A percentile compares a stretch with the other conserved stretches of the same genome.
Conservation (phyloP, 2,329 filamentous ascomycete species). For the Xylariales sp. region DNA sequence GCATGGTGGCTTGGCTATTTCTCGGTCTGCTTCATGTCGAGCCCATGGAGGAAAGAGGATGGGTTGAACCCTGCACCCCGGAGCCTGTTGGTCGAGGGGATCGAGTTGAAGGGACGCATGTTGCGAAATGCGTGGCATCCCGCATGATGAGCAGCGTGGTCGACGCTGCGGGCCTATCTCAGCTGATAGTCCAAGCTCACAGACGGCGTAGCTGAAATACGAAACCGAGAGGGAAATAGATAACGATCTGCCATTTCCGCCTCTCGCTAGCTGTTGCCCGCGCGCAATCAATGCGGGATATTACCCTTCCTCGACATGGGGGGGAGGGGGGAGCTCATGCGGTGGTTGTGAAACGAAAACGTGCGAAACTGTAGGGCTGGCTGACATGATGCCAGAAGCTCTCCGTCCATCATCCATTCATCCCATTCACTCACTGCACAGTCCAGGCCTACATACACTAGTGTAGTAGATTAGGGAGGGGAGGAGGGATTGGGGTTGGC, state of each 20-base stretch:
- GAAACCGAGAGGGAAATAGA: slow-evolving; percentile 19
- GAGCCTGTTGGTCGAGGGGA: slow-evolving; percentile 1
- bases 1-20: neutral
- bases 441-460: no score
- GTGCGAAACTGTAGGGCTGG: slow-evolving; percentile 27
- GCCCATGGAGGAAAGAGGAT: neutral
- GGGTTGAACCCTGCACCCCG: slow-evolving; percentile 22
- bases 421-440: neutral
- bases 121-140: slow-evolving; percentile 21
- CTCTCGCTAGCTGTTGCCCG: slow-evolving; percentile 29
- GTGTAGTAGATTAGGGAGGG: neutral
- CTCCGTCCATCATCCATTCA: neutral
- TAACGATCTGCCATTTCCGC: slow-evolving; percentile 14
- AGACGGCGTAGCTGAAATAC: slow-evolving; percentile 29
- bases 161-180: slow-evolving; percentile 14
- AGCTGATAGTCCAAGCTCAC: slow-evolving; percentile 26
- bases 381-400: slow-evolving; percentile 9
- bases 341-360: slow-evolving; percentile 21
- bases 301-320: no score
- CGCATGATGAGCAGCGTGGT: slow-evolving; percentile 12
- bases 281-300: slow-evolving; percentile 1
- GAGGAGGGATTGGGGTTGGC: neutral
- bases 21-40: slow-evolving; percentile 21
- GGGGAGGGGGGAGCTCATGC: slow-evolving; percentile 3
- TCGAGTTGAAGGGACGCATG: slow-evolving; percentile 9